A percentile compares a stretch with the other conserved stretches of the same genome.
Evolutionary conservation across 805 yeast species (phyloP).

Genomic region (Candida ficus): DNA sequence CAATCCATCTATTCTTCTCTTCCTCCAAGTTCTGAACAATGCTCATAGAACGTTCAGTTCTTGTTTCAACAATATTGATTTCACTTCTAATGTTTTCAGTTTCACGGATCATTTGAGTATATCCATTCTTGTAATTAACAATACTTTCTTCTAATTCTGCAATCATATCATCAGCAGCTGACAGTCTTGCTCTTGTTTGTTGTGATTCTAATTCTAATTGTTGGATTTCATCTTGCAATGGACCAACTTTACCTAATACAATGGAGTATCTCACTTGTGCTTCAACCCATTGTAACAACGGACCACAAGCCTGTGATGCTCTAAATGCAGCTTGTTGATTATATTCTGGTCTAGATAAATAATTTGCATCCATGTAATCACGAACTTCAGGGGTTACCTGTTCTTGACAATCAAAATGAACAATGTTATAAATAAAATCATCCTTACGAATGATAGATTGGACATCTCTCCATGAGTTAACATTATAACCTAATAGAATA

Average conservation of each 20-base stretch:
- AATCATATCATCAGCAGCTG: conserved; percentile 80
- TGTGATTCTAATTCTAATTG: conserved; percentile 53
- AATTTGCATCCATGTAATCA: conserved; percentile 49
- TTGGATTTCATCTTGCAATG: conserved; percentile 62
- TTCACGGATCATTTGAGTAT: conserved; percentile 72
- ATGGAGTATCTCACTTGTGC: conserved; percentile 81
- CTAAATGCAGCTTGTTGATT: conserved; percentile 71
- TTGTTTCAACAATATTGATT: conserved; percentile 55
- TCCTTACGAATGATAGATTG: conserved; percentile 76
- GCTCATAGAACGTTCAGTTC: conserved; percentile 55
- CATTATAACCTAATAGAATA: conserved; percentile 66
- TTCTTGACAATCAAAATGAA: conserved; percentile 59
- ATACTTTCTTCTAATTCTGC: conserved; percentile 66
- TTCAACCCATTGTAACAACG: conserved; percentile 78
- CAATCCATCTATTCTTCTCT: conserved; percentile 76
- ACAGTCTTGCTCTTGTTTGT: conserved; percentile 60
- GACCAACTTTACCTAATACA: conserved; percentile 67
- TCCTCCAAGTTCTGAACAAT: conserved; percentile 57
- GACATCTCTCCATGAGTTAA: conserved; percentile 73
- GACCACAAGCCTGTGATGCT: conserved; percentile 96
- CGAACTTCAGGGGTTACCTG: conserved; percentile 54
- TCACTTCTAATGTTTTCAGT: conserved; percentile 70
- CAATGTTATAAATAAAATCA: conserved; percentile 81
- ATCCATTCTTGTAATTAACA: conserved; percentile 57
- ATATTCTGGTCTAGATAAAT: conserved; percentile 58